A percentile compares a stretch with the other conserved stretches of the same genome.
These are phyloP conservation scores for Diaporthe citri DNA, from an alignment of 2,329 filamentous ascomycete species.

Conservation along the genomic window DNA sequence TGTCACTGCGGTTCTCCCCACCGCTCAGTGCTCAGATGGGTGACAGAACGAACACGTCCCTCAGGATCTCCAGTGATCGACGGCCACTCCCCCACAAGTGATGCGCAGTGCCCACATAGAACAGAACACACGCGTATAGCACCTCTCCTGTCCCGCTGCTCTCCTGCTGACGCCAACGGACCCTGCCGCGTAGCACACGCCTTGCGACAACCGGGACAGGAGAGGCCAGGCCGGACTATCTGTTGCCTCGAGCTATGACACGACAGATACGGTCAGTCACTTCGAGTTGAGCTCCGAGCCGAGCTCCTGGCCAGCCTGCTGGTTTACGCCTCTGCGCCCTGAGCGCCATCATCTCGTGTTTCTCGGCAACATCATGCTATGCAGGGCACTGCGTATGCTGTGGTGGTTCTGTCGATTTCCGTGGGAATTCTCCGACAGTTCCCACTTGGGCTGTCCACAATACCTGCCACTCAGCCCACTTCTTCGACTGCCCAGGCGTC, in stretches of 20 bases:
- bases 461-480: background rate
- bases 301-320: background rate
- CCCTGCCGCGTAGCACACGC: background rate
- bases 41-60: slow-evolving; percentile 7
- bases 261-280: background rate
- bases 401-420: slow-evolving; percentile 12
- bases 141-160: background rate
- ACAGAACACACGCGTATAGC: background rate
- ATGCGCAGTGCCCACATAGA: background rate
- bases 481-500: background rate
- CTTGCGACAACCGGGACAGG: background rate
- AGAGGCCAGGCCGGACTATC: slow-evolving; percentile 2
- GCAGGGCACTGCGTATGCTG: background rate
- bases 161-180: background rate
- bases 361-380: background rate
- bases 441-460: slow-evolving; percentile 13
- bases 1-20: background rate
- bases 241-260: background rate
- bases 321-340: background rate
- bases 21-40: background rate
- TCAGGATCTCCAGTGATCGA: background rate
- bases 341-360: slow-evolving; percentile 22
- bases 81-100: background rate
- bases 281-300: background rate
- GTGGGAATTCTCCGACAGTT: slow-evolving; percentile 19